Base-by-base conservation (phyloP, 345 rosid species). In the Populus simonii region DNA sequence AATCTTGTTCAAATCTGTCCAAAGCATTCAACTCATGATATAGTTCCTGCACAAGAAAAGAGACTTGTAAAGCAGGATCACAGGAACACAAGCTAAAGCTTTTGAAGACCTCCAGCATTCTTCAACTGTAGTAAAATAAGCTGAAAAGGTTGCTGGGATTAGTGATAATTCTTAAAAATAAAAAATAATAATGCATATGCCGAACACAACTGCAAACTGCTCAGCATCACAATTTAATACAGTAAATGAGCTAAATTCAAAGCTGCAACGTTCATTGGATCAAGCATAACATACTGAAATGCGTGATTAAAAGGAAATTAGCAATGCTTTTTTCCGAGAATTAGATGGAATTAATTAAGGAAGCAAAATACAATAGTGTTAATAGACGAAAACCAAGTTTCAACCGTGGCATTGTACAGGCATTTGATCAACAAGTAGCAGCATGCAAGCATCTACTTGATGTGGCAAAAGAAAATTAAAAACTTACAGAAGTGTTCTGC, bases 401-500 rank as follows among this genome's bases (percentile, higher is more conserved):
- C 66, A 73, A 49, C 49, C 16, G 27, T 3, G 18, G 43, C 73
- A 23, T 38, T 67, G 49, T 20, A 38, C 3, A 31, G 62, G 39
- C 77, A 66, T 33, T 29, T 31, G 33, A 31, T 75, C 31, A 9
- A 29, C 33, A 45, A 41, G 70, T 35, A 27, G 38, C 70, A 72
- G 51, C 20, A 71, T 65, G 29, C 51, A 61, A 71, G 51, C 63
- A 41, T 77, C 75, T 47, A 55, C 17, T 36, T 39, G 5, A 18
- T 35, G 12, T 33, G 12, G 63, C 62, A 61, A 69, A 61, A 38
- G 13, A 41, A 41, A 41, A 41, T 41, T 36, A 11, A 59, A 23
- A 80, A 83, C 98, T 80, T 88, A 95, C 99, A 67, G 96, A 91
- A 78, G 99, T 93, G 78, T 88, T 76, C 61, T 90, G 96, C 62